phyloP scores from a whole-genome alignment of 2,329 filamentous ascomycete species.

The Salinomyces thailandicus region DNA sequence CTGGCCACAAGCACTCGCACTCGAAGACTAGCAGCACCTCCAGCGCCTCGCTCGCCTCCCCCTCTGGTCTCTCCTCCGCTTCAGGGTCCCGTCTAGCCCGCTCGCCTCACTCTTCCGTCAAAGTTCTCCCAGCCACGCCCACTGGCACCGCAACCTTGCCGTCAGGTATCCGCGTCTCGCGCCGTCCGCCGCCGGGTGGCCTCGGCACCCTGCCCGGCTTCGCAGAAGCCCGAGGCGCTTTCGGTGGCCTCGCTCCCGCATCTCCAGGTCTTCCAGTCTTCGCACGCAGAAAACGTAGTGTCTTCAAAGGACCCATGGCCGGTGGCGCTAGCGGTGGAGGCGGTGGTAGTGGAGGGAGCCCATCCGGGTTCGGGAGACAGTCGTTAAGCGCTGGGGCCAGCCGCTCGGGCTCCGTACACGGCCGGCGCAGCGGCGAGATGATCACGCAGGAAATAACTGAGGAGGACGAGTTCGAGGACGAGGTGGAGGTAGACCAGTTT shows the following conservation, averaged over 20 bases:
- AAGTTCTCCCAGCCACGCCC: slow-evolving; percentile 87
- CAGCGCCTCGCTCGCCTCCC: slow-evolving; percentile 53
- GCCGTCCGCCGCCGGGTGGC: slow-evolving; percentile 22
- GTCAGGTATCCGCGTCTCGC: slow-evolving; percentile 63
- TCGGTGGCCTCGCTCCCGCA: slow-evolving; percentile 41
- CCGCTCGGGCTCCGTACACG: slow-evolving; percentile 49
- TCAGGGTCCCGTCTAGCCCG: slow-evolving; percentile 53
- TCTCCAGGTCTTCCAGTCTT: slow-evolving; percentile 56
- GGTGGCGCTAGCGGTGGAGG: no score
- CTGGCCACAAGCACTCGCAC: slow-evolving; percentile 59
- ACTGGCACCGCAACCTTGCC: slow-evolving; percentile 60
- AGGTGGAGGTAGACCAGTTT: slow-evolving; percentile 20
- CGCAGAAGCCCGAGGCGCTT: slow-evolving; percentile 15
- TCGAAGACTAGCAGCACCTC: slow-evolving; percentile 65
- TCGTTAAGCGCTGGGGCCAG: slow-evolving; percentile 1
- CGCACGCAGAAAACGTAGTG: slow-evolving; percentile 66
- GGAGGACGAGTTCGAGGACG: slow-evolving; percentile 23
- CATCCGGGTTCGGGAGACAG: slow-evolving; percentile 14
- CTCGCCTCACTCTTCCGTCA: slow-evolving; percentile 81
- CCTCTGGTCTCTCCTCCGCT: slow-evolving; percentile 34
- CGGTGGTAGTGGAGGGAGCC: slow-evolving; percentile 37
- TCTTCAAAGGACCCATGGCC: slow-evolving; percentile 70
- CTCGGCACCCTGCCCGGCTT: slow-evolving; percentile 22
- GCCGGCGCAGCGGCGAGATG: slow-evolving; percentile 61
- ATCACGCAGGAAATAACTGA: slow-evolving; percentile 42